Evolutionary conservation across 192 early-diverging fungal genomes (phyloP), one percentile per base, ranked within the genome.

Genomic region (Funneliformis geosporum): DNA sequence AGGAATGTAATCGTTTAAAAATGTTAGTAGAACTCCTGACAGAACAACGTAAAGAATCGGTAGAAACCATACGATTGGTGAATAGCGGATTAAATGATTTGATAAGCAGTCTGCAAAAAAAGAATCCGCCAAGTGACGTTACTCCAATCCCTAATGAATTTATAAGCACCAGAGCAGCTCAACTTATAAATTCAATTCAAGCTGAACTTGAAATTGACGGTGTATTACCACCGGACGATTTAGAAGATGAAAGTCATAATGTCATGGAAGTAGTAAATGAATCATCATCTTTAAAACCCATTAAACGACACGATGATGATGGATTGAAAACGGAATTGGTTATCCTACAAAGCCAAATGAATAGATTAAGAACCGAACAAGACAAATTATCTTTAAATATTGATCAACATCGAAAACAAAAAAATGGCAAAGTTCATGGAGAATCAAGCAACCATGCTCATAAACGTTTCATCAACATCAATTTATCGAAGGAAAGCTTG

Each of bases 281-380:
- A 28, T 11, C 8, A 28, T 28, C 12, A 65, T 28, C 33, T 10
- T 0, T 23, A 8, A 10, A 33, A 27, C 4, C 4, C 8, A 12
- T 8, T 33, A 65, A 25, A 14, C 27, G 38, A 21, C 3, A 39
- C 1, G 38, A 39, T n/a, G 67, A 69, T 21, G 67, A 69, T n/a
- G 67, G 67, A 23, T 69, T 69, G 23, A 69, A 40, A 40, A 69
- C 67, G 10, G 67, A 69, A 43, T 40, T 69, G n/a, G 67, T 40
- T 23, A 16, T 69, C n/a, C n/a, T 69, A 69, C 67, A 69, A 69
- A 69, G 67, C 25, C 40, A 44, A 42, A n/a, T 69, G n/a, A 42
- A 42, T 69, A 33, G 67, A 43, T 43, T 69, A 43, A 38, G 67
- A 42, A 69, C 39, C n/a, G 67, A 69, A 69, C 67, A 69, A 69